Percentiles rank a stretch among this genome's conserved stretches.
Evolutionary conservation across 768 basidiomycete species (phyloP).

Genomic region (Mycena haematopus): DNA sequence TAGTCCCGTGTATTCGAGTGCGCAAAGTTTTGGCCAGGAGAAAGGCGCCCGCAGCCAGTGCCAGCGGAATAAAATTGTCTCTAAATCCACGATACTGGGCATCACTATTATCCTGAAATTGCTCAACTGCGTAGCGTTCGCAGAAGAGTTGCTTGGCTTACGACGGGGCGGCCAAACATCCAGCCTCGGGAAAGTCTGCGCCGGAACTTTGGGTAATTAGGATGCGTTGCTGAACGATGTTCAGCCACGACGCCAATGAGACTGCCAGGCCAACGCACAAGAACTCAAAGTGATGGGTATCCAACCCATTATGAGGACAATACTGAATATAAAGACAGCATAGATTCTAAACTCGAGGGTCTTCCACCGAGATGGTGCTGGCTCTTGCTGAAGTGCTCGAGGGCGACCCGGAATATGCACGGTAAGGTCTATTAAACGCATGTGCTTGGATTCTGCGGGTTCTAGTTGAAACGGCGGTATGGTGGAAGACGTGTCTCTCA

Average conservation of each 20-base stretch:
- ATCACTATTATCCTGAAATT: slow-evolving; percentile 86
- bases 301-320: slow-evolving; percentile 78
- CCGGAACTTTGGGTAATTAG: slow-evolving; percentile 72
- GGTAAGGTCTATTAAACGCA: slow-evolving; percentile 53
- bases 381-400: slow-evolving; percentile 30
- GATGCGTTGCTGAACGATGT: slow-evolving; percentile 63
- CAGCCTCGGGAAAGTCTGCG: slow-evolving; percentile 73
- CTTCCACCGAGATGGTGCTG: slow-evolving; percentile 67
- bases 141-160: slow-evolving; percentile 47
- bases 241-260: slow-evolving; percentile 10
- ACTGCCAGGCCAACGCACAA: slow-evolving; percentile 61
- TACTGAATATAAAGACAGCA: slow-evolving; percentile 60
- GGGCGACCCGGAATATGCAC: slow-evolving; percentile 52
- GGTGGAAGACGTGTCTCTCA: slow-evolving; percentile 15
- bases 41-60: slow-evolving; percentile 54
- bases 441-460: slow-evolving; percentile 26
- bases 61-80: slow-evolving; percentile 72
- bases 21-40: slow-evolving; percentile 62
- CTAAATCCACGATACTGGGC: slow-evolving; percentile 90
- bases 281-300: slow-evolving; percentile 75
- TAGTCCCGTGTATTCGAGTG: slow-evolving; percentile 36
- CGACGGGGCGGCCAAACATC: slow-evolving; percentile 81
- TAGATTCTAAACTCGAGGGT: slow-evolving; percentile 86
- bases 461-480: slow-evolving; percentile 26
- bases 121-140: slow-evolving; percentile 15